These are phyloP conservation scores for Phragmites australis DNA, from an alignment of 176 grass and related monocot genomes.

Conservation along the genomic window DNA sequence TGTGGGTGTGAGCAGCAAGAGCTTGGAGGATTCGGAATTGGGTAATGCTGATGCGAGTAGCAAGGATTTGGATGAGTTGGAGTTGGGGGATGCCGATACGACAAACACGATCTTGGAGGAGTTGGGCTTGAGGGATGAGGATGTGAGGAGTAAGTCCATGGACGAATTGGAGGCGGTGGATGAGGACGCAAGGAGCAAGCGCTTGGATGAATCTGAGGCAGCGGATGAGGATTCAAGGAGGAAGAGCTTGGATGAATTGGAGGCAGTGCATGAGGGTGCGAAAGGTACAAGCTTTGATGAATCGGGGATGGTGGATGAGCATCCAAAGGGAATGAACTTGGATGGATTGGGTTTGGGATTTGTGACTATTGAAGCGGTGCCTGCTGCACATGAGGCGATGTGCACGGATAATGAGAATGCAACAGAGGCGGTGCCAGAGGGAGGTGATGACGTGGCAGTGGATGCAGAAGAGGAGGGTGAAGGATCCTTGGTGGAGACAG, in stretches of 20 bases:
- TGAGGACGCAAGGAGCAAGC: slow-evolving; percentile 11
- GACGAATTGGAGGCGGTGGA: slow-evolving; percentile 16
- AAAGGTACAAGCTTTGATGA: slow-evolving; percentile 30
- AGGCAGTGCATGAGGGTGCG: slow-evolving; percentile 8
- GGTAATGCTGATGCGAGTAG: slow-evolving; percentile 14
- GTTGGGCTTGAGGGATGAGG: neutral
- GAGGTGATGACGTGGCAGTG: neutral
- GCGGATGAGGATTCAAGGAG: neutral
- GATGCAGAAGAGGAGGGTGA: slow-evolving; percentile 22
- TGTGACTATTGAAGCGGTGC: neutral
- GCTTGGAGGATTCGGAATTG: slow-evolving; percentile 34
- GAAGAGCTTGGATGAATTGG: slow-evolving; percentile 2
- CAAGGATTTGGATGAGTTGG: slow-evolving; percentile 23
- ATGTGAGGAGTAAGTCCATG: slow-evolving; percentile 33
- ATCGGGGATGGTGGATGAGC: neutral
- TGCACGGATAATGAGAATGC: neutral
- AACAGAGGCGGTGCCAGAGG: neutral
- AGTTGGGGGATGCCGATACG: neutral
- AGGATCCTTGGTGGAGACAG: slow-evolving; percentile 24
- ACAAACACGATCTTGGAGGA: slow-evolving; percentile 8
- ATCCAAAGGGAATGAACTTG: slow-evolving; percentile 4
- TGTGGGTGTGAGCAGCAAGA: slow-evolving; percentile 16
- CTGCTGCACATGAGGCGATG: neutral
- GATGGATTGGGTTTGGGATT: slow-evolving; percentile 13
- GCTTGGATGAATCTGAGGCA: neutral